Conservation (phyloP, 257 asterid genomes). For the Paulownia fortunei region DNA sequence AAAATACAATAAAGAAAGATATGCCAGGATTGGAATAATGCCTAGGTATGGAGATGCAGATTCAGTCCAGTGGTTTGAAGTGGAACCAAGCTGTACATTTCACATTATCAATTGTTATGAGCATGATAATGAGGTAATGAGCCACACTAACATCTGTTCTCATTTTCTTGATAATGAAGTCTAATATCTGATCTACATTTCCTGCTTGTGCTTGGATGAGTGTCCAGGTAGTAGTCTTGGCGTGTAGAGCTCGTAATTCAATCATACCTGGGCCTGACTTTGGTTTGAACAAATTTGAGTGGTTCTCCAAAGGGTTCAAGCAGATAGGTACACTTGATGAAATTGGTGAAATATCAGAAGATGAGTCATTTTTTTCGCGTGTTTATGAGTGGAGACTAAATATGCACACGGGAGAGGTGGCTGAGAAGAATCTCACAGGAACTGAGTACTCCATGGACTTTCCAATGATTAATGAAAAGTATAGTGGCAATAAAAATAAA, state of each 20-base stretch:
- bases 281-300: constrained; percentile 55
- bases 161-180: not conserved
- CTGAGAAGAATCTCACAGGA: constrained; percentile 58
- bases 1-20: constrained; percentile 49
- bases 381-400: constrained; percentile 75
- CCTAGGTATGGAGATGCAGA: constrained; percentile 78
- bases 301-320: constrained; percentile 61
- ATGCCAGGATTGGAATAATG: constrained; percentile 79
- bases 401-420: constrained; percentile 51
- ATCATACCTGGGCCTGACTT: constrained; percentile 72
- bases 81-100: constrained; percentile 60
- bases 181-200: not conserved
- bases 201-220: not conserved
- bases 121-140: constrained; percentile 57
- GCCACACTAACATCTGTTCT: not conserved
- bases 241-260: constrained; percentile 59
- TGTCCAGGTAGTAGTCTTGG: constrained; percentile 58
- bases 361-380: constrained; percentile 39
- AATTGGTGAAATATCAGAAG: constrained; percentile 26
- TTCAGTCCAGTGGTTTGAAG: constrained; percentile 71
- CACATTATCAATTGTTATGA: constrained; percentile 80
- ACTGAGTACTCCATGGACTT: constrained; percentile 62
- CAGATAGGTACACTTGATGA: constrained; percentile 18
- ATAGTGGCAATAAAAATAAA: constrained; percentile 43
- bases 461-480: constrained; percentile 61